Conservation (phyloP, 108 stramenopile genomes). For the Skeletonema grethae region DNA sequence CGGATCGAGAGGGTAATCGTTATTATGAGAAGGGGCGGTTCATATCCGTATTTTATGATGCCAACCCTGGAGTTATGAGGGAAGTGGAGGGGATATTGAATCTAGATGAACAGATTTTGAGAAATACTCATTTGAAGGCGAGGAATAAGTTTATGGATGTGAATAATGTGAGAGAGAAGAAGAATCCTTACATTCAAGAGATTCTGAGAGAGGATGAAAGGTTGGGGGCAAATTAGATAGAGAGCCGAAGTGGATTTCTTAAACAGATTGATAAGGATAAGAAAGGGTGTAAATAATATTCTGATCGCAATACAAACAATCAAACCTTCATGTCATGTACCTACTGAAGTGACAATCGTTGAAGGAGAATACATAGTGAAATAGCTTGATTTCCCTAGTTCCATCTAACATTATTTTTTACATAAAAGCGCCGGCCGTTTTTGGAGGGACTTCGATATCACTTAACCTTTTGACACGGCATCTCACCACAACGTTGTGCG, state of each 20-base stretch:
- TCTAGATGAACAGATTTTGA: constrained; percentile 75
- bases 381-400: neutral
- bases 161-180: constrained; percentile 70
- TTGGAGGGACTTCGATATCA: neutral
- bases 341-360: too few species aligned
- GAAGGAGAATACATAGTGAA: neutral
- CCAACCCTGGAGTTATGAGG: constrained; percentile 63
- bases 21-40: constrained; percentile 87
- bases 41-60: constrained; percentile 81
- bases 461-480: neutral
- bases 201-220: constrained; percentile 23
- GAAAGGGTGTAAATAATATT: too few species aligned
- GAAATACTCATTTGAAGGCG: constrained; percentile 77
- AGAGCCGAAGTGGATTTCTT: too few species aligned
- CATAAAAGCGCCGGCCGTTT: neutral
- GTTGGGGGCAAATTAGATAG: neutral
- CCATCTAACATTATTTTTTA: constrained; percentile 2
- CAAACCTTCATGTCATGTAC: neutral
- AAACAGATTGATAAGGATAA: neutral
- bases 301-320: neutral
- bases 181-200: constrained; percentile 83
- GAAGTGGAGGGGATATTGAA: constrained; percentile 68
- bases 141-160: constrained; percentile 70
- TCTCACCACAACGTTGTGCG: neutral
- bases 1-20: constrained; percentile 76